A percentile compares a stretch with the other conserved stretches of the same genome.
Conservation (phyloP, 352 stramenopile species). For the Globisporangium megalacanthum region DNA sequence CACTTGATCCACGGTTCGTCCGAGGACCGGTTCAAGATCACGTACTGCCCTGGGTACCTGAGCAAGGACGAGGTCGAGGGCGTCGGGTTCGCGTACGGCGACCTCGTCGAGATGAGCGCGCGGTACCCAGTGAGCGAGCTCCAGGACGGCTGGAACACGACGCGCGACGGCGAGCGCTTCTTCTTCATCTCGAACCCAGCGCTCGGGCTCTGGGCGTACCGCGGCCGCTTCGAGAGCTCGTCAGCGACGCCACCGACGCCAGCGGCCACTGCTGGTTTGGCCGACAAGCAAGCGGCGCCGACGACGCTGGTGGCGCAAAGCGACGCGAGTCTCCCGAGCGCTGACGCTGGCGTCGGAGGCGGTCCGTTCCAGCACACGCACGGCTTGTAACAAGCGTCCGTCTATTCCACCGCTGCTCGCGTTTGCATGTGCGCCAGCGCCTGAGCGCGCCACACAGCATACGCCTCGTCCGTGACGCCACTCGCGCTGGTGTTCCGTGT, state of each 20-base stretch:
- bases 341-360: slow-evolving; percentile 68
- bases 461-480: slow-evolving; percentile 1
- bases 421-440: slow-evolving; percentile 5
- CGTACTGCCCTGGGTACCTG: slow-evolving; percentile 91
- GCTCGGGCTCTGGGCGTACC: slow-evolving; percentile 93
- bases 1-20: slow-evolving; percentile 97
- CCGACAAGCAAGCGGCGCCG: slow-evolving; percentile 1
- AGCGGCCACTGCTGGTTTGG: not conserved
- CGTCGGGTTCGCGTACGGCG: slow-evolving; percentile 90
- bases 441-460: slow-evolving; percentile 1
- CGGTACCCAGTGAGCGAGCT: slow-evolving; percentile 82
- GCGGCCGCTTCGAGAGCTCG: slow-evolving; percentile 70
- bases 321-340: slow-evolving; percentile 45
- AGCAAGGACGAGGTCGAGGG: slow-evolving; percentile 90
- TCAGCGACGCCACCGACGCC: slow-evolving; percentile 10
- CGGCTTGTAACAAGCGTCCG: not conserved
- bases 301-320: slow-evolving; percentile 27
- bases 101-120: slow-evolving; percentile 78
- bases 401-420: not conserved
- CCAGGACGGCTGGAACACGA: slow-evolving; percentile 92
- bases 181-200: slow-evolving; percentile 97
- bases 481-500: not conserved
- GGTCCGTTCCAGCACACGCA: slow-evolving; percentile 56
- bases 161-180: slow-evolving; percentile 78
- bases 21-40: slow-evolving; percentile 96